Base-by-base conservation (phyloP, 148 eudicot species). In the Chenopodium formosanum region DNA sequence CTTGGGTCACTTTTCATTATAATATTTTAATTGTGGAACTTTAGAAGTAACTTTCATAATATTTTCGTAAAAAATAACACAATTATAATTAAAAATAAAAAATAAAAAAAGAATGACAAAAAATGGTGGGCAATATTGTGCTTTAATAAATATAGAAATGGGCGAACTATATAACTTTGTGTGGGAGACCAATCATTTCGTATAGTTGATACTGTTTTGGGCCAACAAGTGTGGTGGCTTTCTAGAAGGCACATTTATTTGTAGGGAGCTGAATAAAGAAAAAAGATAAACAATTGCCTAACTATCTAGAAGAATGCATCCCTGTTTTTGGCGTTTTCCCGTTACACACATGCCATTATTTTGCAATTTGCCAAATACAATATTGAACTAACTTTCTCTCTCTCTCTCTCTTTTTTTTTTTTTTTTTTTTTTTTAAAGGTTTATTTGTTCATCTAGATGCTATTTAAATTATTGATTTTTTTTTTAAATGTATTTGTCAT, bases 221-320 rank as follows among this genome's bases (percentile, higher is more conserved):
- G 72, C 82, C 79, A 70, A 37, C 74, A 73, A 4, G 70, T 27
- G 74, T 78, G 85, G 78, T 78, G 82, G 85, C 78, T 73, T 83
- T 83, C 85, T 83, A 83, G 81, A 83, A 83, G 85, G 6, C 58
- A 20, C 19, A 47, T 78, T 83, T 23, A 83, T 73, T 56, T 16
- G 27, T 67, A 75, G 9, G 25, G 40, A 27, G n/a, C 68, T 53
- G 13, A 82, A 71, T 47, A 46, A 63, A 48, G 44, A 73, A 48
- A 46, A 9, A 40, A 56, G n/a, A 56, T 56, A 40, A 40, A 40
- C 44, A 40, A 40, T 40, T 40, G 72, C 78, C 37, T 78, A 29
- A 46, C 47, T 70, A 29, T 82, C 85, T 78, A 83, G 85, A 83
- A 78, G 78, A n/a, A 63, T 12, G 73, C 74, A 64, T 70, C 66